Base-by-base conservation (phyloP, 2,329 filamentous ascomycete species). In the Diaporthe aspalathi region DNA sequence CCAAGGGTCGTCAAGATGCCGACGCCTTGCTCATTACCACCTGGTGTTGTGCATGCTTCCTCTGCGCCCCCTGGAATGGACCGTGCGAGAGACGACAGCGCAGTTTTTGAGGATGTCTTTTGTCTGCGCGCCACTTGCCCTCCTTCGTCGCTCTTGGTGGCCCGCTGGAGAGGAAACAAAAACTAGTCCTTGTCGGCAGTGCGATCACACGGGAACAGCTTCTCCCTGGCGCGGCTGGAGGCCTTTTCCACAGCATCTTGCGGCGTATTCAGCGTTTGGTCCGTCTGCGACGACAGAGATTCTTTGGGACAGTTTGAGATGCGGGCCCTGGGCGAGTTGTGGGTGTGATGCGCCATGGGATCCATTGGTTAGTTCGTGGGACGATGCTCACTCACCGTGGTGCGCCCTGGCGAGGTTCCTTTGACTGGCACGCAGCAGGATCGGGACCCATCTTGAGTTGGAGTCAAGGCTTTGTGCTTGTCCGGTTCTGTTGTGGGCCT, bases 51-150 rank as follows among this genome's bases (percentile, higher is more conserved):
- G 77, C 75, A 79, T 73, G 54, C 47, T 77, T 83, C 76, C 89
- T 89, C 87, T 75, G 72, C 74, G 75, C 75, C 76, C 75, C 76
- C 78, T 77, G 76, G 82, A 86, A 89, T 78, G 77, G 76, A 68
- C 70, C 54, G 70, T 72, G 70, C 74, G 70, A 75, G 84, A 88
- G 89, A 90, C 79, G 88, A 89, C 60, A 88, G 85, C 84, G 89
- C 93, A 94, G 90, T 90, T 97, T 98, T 98, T 97, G 87, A 86
- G 88, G 94, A 97, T 91, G 94, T 95, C 83, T 90, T 97, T 98
- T 97, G 93, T 92, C 88, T 93, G 93, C 88, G 91, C 86, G 84
- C 78, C 84, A 85, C 14, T 43, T 82, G 90, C 92, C 92, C 90
- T 91, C 89, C 89, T 82, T 80, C 79, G 77, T 79, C 77, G 79